Percentiles rank a stretch among this genome's conserved stretches.
Evolutionary conservation across 2,329 filamentous ascomycete species (phyloP).

Genomic region (Fusarium sp.): DNA sequence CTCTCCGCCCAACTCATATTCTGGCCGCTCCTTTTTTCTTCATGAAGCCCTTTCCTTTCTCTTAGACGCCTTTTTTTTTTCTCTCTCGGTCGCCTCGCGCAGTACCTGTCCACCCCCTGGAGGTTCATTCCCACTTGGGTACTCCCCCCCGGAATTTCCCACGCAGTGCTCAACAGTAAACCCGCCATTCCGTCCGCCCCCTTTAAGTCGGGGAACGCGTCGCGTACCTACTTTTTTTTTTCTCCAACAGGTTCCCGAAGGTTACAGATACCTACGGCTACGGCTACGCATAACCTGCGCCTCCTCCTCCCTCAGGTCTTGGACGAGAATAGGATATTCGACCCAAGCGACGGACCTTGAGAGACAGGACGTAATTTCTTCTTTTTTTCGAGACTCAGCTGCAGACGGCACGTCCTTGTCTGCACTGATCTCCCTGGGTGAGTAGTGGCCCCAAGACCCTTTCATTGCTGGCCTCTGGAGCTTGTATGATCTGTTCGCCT

Average conservation of each 20-base stretch:
- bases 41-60: conserved; percentile 43
- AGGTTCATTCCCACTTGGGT: conserved; percentile 23
- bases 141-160: conserved; percentile 40
- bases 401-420: conserved; percentile 69
- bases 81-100: conserved; percentile 20
- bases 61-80: conserved; percentile 29
- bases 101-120: conserved; percentile 32
- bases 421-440: conserved; percentile 71
- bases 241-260: neutral
- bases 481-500: conserved; percentile 20
- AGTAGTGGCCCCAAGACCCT: conserved; percentile 34
- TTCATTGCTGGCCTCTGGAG: conserved; percentile 17
- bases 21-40: conserved; percentile 40
- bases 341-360: conserved; percentile 39
- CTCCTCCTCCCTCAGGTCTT: conserved; percentile 28
- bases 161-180: conserved; percentile 28
- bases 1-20: conserved; percentile 31
- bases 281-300: conserved; percentile 30
- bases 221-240: conserved; percentile 40
- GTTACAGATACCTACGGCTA: conserved; percentile 15
- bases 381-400: conserved; percentile 61
- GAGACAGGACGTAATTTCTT: conserved; percentile 37
- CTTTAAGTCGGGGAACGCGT: conserved; percentile 48
- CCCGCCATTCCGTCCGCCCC: conserved; percentile 40
- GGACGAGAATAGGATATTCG: conserved; percentile 36